Evolutionary conservation across 768 basidiomycete species (phyloP), one percentile per base, ranked within the genome.

Genomic region (Amanita rubescens): DNA sequence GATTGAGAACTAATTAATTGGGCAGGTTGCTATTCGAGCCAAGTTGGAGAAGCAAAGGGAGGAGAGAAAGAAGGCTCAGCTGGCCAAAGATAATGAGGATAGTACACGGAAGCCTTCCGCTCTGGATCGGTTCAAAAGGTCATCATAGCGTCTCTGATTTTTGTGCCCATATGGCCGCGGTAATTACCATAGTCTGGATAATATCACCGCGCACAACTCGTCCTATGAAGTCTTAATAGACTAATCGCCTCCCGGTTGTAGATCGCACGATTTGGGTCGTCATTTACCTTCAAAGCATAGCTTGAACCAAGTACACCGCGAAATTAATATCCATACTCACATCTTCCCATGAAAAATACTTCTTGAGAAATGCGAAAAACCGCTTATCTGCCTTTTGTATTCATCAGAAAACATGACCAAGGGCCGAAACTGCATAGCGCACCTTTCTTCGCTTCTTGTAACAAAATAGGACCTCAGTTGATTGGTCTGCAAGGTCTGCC

Each of bases 361-460:
- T 93, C 65, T 79, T 90, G 55, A 94, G 72, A 60, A 93, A 65
- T 0, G 71, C 64, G 65, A 95, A 95, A 69, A 95, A 94, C 1
- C 87, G 81, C 62, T 83, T 91, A 65, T 95, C 93, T 0, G 90
- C 93, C 91, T 93, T 56, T 32, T 54, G 32, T 38, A 24, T 49
- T 51, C 14, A 34, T 53, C 17, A 43, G 25, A 11, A 24, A 34
- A 49, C 19, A 30, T 35, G n/a, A 25, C 5, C 22, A 47, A 52
- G 53, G 35, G 17, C 12, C 39, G 27, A 34, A 30, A 30, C 8
- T 32, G 42, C 30, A n/a, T 10, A 5, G 5, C 63, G 38, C 49
- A 86, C 91, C 80, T 92, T 94, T 69, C 94, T 77, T 50, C 94
- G 77, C 63, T 94, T 95, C 71, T 94, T 94, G 72, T 93, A 95